Base-by-base conservation (phyloP, 768 basidiomycete genomes). In the Boletellus ananas region DNA sequence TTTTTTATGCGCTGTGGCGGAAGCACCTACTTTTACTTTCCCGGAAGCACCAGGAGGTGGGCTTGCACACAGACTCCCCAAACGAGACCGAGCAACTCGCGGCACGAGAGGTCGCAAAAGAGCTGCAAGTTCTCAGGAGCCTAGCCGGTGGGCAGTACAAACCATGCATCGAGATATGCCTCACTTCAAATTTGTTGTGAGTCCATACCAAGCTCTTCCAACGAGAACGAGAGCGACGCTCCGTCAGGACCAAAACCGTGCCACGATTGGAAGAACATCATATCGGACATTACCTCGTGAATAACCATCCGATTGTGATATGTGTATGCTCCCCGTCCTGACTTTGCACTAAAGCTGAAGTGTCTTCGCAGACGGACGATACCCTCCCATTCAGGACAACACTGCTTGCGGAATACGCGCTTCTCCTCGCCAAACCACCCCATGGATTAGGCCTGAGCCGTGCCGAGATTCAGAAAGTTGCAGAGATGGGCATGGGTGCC, bases 321-420 rank as follows among this genome's bases (percentile, higher is more conserved):
- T 92, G 87, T 61, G 90, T 92, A 67, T 33, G 63, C 17, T n/a
- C 1, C 6, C 17, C 23, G n/a, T 41, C 29, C 6, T 43, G 10
- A 38, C 29, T 31, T 9, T 43, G 16, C 17, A 13, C 43, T 3
- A 4, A 31, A 13, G 34, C 45, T 59, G 11, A 29, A 29, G 29
- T 13, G 31, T 34, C 11, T n/a, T 18, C 35, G 39, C 56, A 91
- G 90, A 92, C 90, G 29, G 90, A 92, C 61, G 90, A 93, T 62
- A 81, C 76, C 5, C 80, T 93, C 16, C 83, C 84, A 0, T 92
- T 92, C 69, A 79, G 80, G 21, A 91, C 83, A 9, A 83, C 85
- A 3, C 72, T 92, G 2, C 60, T 84, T 0, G 87, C 74, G 3
- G 90, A 93, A 64, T 93, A 93, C 55, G 88, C 90, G 0, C 70